A percentile compares a stretch with the other conserved stretches of the same genome.
These are phyloP conservation scores for Pseudocercospora musae DNA, from an alignment of 2,329 filamentous ascomycete species.

Conservation along the genomic window DNA sequence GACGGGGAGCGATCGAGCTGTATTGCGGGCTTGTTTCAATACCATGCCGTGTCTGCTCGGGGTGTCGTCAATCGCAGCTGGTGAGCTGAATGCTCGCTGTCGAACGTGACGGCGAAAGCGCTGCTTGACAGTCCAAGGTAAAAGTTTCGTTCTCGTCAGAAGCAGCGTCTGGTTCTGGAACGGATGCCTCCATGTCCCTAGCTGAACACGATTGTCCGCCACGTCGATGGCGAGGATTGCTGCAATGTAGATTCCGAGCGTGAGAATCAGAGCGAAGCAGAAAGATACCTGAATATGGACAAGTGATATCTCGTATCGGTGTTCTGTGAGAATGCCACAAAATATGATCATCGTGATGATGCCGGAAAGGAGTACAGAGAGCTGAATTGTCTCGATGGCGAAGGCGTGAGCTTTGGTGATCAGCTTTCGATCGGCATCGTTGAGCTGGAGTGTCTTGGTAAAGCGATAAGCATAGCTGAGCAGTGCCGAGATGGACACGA, in stretches of 20 bases:
- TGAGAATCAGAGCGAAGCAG: not conserved
- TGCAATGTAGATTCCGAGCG: not conserved
- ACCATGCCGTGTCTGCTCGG: not conserved
- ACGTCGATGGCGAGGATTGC: constrained; percentile 13
- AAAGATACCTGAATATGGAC: not conserved
- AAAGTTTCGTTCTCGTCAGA: constrained; percentile 12
- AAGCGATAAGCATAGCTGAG: constrained; percentile 13
- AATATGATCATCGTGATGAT: not conserved
- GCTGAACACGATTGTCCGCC: constrained; percentile 15
- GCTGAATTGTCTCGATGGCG: constrained; percentile 14
- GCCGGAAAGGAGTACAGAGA: not conserved
- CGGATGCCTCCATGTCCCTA: constrained; percentile 12
- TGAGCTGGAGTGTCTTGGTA: not conserved
- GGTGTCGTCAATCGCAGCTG: not conserved
- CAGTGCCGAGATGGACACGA: constrained; percentile 4
- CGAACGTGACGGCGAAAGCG: not conserved
- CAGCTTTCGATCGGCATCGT: not conserved
- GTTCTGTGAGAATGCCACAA: not conserved
- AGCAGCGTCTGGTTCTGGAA: constrained; percentile 15
- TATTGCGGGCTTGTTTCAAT: not conserved
- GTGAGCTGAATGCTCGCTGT: not conserved
- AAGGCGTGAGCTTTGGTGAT: constrained; percentile 12
- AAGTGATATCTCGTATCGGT: not conserved
- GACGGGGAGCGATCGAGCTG: not conserved
- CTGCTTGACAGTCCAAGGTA: constrained; percentile 7